Base-by-base conservation (phyloP, 2,329 filamentous ascomycete genomes). In the Clarireedia sp. region DNA sequence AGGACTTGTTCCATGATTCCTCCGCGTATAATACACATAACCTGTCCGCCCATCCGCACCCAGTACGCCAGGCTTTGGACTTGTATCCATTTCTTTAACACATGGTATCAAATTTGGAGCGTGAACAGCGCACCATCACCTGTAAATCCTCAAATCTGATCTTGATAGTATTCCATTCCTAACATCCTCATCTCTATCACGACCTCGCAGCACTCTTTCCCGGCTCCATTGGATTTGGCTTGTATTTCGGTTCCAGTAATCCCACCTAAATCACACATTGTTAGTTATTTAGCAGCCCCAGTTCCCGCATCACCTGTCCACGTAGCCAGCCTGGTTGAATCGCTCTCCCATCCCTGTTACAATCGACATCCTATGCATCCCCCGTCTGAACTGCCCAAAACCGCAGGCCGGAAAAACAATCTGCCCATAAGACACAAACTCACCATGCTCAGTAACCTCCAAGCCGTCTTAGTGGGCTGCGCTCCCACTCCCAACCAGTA, bases 401-500 rank as follows among this genome's bases (percentile, higher is more conserved):
- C 17, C 38, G 8, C 38, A n/a, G 5, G 5, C 38, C n/a, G 3
- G 6, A n/a, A n/a, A 41, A 19, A 5, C 17, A 41, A 49, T 10
- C 10, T 3, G 23, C 47, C 43, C 43, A 47, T 6, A n/a, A 50
- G 17, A 45, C 7, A 46, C 24, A 41, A 41, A 59, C 73, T 63
- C 56, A 91, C 89, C 89, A 96, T 86, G 55, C 81, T 81, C 64
- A 99, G 75, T 65, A 97, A 72, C 69, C 89, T 80, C 91, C 91
- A 96, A 37, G 87, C 89, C 3, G 89, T 85, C 63, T 96, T 89
- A 60, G 87, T 91, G 9, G 94, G 94, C 74, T 99, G 94, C 55
- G 94, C 94, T 1, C 94, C 94, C 3, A 97, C 92, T 69, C 94
- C 94, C 37, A 99, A 79, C 94, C 94, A 99, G 75, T 99, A 99